phyloP scores from a whole-genome alignment of 441 rosid genomes.

The Metrosideros polymorpha region DNA sequence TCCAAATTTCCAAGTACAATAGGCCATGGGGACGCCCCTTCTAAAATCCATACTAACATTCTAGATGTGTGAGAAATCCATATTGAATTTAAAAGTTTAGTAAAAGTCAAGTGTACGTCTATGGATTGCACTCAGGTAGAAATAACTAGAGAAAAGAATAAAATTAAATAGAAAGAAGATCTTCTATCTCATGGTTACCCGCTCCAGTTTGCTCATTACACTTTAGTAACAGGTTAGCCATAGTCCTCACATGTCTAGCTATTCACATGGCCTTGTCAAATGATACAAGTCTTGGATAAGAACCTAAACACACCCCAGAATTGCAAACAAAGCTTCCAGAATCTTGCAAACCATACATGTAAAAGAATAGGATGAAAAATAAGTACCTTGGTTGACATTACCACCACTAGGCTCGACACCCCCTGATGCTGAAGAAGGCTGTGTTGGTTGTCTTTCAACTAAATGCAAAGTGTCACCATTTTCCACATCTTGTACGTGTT shows the following conservation, averaged over 20 bases:
- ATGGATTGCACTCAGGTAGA: neutral
- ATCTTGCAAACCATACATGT: neutral
- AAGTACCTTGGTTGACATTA: conserved; percentile 35
- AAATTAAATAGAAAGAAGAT: neutral
- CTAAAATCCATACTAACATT: neutral
- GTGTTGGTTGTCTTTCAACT: conserved; percentile 74
- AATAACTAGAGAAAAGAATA: neutral
- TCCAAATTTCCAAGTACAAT: neutral
- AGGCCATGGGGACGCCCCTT: neutral
- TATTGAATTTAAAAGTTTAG: neutral
- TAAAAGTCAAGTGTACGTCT: neutral
- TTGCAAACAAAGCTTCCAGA: neutral
- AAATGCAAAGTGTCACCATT: conserved; percentile 90
- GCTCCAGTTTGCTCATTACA: neutral
- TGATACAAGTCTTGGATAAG: neutral
- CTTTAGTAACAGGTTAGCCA: neutral
- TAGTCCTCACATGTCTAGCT: neutral
- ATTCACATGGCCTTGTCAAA: neutral
- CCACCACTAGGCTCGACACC: conserved; percentile 39
- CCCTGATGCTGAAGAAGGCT: conserved; percentile 43
- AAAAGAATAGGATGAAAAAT: neutral
- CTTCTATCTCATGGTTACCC: neutral
- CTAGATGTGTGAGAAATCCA: neutral
- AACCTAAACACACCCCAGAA: neutral
- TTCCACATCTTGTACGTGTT: conserved; percentile 69